Base-by-base conservation (phyloP, 108 stramenopile species). In the Fistulifera solaris region DNA sequence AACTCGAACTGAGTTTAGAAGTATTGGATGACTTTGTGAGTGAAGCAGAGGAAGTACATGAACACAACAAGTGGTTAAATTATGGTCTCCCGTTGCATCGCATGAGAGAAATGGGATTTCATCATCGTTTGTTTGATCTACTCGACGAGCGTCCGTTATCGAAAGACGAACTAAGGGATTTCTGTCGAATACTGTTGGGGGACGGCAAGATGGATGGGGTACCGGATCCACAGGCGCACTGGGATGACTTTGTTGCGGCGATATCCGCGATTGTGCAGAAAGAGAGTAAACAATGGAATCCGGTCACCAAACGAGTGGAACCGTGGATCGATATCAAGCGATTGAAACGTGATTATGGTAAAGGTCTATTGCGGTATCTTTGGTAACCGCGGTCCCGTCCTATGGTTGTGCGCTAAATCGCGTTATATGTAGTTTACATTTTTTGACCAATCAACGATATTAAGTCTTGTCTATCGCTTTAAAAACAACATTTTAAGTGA, bases 51-150 rank as follows among this genome's bases (percentile, higher is more conserved):
- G 93, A 91, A 69, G 87, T 96, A 0, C 47, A 72, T 43, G 71
- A 82, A 48, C 60, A 78, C 51, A 94, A 96, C 57, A 69, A 71
- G 14, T 96, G 90, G 90, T 54, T 96, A n/a, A 93, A 83, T 44
- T 96, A 96, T 65, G 79, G 63, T 14, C 66, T 90, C 16, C 77
- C 86, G 1, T 38, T 96, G 44, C 95, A 96, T 66, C 58, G 82
- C 22, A 64, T 87, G 48, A 66, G 94, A 7, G 94, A 96, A 56
- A 84, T 89, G 73, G 95, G 95, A 1, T 88, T 77, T 53, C 75
- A 78, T 38, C 52, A 83, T 48, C 68, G 84, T 26, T 48, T 83
- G 23, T 87, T 96, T 67, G 90, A 91, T 54, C 57, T 96, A 66
- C 40, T 94, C 59, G 92, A 90, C 56, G 91, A 95, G 59, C 59